phyloP scores from a whole-genome alignment of 805 yeast species.

The Lipomyces chichibuensis region DNA sequence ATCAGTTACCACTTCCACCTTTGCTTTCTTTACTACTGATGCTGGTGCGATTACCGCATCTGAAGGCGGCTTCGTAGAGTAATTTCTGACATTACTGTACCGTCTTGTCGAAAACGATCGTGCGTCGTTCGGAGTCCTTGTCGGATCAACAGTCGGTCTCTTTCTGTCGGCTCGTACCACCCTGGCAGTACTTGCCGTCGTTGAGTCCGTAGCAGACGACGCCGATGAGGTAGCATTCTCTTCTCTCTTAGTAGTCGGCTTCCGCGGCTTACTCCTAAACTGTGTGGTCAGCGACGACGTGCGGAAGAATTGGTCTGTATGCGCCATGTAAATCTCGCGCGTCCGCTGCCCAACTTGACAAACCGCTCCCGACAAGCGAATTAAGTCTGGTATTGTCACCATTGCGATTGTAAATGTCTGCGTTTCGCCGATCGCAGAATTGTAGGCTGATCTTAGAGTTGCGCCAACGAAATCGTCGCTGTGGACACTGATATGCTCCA shows the following conservation, averaged over 20 bases:
- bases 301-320: conserved; percentile 16
- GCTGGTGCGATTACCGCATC: background rate
- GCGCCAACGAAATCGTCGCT: background rate
- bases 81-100: background rate
- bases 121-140: background rate
- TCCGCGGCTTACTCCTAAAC: conserved; percentile 9
- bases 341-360: conserved; percentile 16
- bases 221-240: background rate
- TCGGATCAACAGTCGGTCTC: background rate
- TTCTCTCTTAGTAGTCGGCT: background rate
- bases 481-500: too few relatives aligned
- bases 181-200: background rate
- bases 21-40: background rate
- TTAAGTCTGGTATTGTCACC: conserved; percentile 27
- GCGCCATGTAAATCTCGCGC: conserved; percentile 15
- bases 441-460: background rate
- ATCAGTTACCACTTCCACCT: conserved; percentile 11
- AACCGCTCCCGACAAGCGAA: conserved; percentile 25
- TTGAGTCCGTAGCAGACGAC: background rate
- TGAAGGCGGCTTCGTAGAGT: background rate
- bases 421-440: background rate
- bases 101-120: conserved; percentile 6
- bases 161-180: background rate
- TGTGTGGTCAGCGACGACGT: conserved; percentile 28
- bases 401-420: background rate